These are phyloP conservation scores for Xylariaceae sp. DNA, from an alignment of 2,329 filamentous ascomycete species.

Conservation along the genomic window DNA sequence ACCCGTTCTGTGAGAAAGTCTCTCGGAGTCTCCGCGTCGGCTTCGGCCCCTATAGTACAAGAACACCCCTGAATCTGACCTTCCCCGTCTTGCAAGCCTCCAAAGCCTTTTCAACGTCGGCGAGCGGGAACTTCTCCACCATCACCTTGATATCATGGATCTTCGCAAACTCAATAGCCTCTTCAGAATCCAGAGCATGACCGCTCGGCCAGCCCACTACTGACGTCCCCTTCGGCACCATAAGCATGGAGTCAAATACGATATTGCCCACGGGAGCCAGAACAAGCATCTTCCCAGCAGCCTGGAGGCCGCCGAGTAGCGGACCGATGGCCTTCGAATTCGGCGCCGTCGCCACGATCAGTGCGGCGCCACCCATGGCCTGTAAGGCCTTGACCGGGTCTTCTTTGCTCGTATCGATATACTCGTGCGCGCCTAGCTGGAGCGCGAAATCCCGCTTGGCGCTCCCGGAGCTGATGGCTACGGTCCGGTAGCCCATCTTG, in stretches of 20 bases:
- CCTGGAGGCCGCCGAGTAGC: constrained; percentile 16
- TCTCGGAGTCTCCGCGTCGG: not conserved
- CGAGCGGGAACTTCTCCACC: constrained; percentile 17
- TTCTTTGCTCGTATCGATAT: constrained; percentile 34
- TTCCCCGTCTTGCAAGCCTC: constrained; percentile 14
- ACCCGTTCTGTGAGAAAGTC: not conserved
- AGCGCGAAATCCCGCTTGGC: constrained; percentile 49
- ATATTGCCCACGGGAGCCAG: constrained; percentile 15
- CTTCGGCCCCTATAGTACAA: not conserved
- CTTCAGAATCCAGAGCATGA: constrained; percentile 11
- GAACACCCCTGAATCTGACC: not conserved
- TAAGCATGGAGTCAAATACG: constrained; percentile 4
- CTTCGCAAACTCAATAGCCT: constrained; percentile 16
- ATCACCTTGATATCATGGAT: constrained; percentile 10
- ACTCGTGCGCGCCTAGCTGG: constrained; percentile 51
- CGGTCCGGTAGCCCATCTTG: constrained; percentile 58
- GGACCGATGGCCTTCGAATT: constrained; percentile 12
- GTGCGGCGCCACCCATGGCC: constrained; percentile 11
- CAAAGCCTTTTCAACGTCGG: constrained; percentile 6
- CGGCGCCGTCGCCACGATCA: constrained; percentile 13
- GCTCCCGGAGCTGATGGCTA: constrained; percentile 46
- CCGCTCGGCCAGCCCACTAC: constrained; percentile 17
- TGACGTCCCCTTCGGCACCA: constrained; percentile 16
- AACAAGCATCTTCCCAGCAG: constrained; percentile 20
- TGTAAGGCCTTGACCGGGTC: constrained; percentile 12